These are phyloP conservation scores for Gossypium longicalyx DNA, from an alignment of 345 rosid genomes.

Conservation along the genomic window DNA sequence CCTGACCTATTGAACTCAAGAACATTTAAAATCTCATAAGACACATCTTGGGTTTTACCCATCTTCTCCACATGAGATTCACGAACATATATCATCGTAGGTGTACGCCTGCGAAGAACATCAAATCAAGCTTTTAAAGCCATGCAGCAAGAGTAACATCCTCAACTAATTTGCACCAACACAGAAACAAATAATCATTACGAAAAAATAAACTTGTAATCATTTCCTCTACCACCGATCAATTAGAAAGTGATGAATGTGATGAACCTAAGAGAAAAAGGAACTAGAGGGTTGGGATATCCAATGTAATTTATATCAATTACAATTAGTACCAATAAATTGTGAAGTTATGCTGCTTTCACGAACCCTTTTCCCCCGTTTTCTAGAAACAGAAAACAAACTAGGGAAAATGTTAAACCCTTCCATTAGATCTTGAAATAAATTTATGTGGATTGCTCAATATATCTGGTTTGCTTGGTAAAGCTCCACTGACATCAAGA, in stretches of 20 bases:
- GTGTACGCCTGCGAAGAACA: constrained; percentile 72
- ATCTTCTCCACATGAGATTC: constrained; percentile 98
- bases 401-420: not conserved
- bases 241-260: not conserved
- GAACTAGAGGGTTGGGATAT: not conserved
- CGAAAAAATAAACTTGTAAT: not conserved
- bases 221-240: not conserved
- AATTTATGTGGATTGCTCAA: not conserved
- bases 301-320: not conserved
- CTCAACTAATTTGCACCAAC: constrained; percentile 6
- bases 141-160: constrained; percentile 20
- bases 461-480: not conserved
- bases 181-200: not conserved
- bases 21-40: constrained; percentile 94
- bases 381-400: not conserved
- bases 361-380: not conserved
- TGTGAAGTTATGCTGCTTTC: not conserved
- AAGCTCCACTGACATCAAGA: not conserved
- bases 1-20: constrained; percentile 93
- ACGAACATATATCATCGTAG: constrained; percentile 83
- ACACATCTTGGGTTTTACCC: constrained; percentile 77
- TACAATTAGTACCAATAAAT: not conserved
- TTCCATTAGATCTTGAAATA: not conserved
- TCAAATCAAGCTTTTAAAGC: constrained; percentile 16
- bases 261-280: not conserved